phyloP scores from a whole-genome alignment of 2,329 filamentous ascomycete species.

The Clonostachys rosea region DNA sequence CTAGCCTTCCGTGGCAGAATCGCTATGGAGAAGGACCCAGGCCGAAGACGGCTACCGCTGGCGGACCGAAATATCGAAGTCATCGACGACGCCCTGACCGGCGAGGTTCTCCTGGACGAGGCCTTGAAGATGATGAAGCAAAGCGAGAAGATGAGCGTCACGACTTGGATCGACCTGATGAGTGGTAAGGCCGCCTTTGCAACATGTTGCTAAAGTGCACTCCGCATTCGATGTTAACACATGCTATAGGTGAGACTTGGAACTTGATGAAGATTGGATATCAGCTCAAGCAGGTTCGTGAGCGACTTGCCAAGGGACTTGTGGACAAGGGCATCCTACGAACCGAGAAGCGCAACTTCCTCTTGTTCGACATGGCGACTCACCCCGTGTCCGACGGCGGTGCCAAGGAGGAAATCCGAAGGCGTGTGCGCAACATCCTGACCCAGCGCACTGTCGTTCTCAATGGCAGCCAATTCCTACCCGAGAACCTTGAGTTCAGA shows the following conservation, averaged over 20 bases:
- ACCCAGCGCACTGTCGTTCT: constrained; percentile 93
- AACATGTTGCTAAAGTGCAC: neutral
- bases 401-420: constrained; percentile 95
- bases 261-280: constrained; percentile 99
- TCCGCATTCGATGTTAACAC: neutral
- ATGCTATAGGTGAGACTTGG: constrained; percentile 83
- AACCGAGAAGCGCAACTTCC: constrained; percentile 98
- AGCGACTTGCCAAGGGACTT: constrained; percentile 92
- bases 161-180: constrained; percentile 98
- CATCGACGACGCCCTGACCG: constrained; percentile 91
- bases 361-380: constrained; percentile 99
- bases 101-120: constrained; percentile 95
- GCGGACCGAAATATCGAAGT: constrained; percentile 95
- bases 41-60: constrained; percentile 84
- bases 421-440: constrained; percentile 86
- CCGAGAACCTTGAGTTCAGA: constrained; percentile 90
- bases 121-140: constrained; percentile 99
- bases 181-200: constrained; percentile 61
- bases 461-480: constrained; percentile 79
- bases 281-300: constrained; percentile 97
- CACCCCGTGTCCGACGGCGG: constrained; percentile 95
- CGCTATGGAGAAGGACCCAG: constrained; percentile 97
- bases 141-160: constrained; percentile 99
- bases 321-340: constrained; percentile 98
- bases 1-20: constrained; percentile 92